Evolutionary conservation across 148 eudicot genomes (phyloP), one percentile per base, ranked within the genome.

Genomic region (Spergularia bocconei): DNA sequence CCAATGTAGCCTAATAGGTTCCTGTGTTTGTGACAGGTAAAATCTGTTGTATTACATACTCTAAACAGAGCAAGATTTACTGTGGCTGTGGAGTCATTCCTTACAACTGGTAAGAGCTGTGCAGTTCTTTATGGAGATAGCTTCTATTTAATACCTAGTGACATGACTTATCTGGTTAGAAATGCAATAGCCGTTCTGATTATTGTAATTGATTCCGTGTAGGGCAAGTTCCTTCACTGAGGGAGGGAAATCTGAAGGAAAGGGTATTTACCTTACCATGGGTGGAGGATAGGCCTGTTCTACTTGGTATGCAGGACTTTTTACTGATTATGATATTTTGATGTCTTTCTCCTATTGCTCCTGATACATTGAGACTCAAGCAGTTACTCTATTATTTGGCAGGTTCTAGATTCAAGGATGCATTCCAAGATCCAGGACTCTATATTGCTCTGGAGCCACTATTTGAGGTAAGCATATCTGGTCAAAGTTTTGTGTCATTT

Each of bases 331-430:
- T 10, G 16, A 25, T 44, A 25, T 39, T 52, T 57, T 57, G 52
- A 67, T 20, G 44, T 41, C 14, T 47, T 19, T 48, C 29, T 73
- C 33, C 61, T 69, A 25, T 1, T 63, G 39, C 72, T 11, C 63
- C 76, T 36, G 56, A 55, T 48, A 33, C 1, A n/a, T 41, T 64
- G 19, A 62, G 79, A 63, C 58, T 75, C 11, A 72, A 77, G 44
- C 11, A 73, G 29, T 23, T 51, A 67, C 41, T 53, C 10, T 69
- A 29, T 50, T 69, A 64, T 79, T 80, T 70, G 67, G 62, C 88
- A 95, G 99, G 99, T 53, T 77, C 98, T 38, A 87, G 91, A 85
- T 92, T 95, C 78, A 92, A 89, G 83, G 98, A 95, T 71, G 99
- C 98, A 61, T 95, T 92, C 78, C 90, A 89, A 78, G 99, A 92